Evolutionary conservation across 2,329 filamentous ascomycete species (phyloP), one percentile per base, ranked within the genome.

Genomic region (Pestalotiopsis sp.): DNA sequence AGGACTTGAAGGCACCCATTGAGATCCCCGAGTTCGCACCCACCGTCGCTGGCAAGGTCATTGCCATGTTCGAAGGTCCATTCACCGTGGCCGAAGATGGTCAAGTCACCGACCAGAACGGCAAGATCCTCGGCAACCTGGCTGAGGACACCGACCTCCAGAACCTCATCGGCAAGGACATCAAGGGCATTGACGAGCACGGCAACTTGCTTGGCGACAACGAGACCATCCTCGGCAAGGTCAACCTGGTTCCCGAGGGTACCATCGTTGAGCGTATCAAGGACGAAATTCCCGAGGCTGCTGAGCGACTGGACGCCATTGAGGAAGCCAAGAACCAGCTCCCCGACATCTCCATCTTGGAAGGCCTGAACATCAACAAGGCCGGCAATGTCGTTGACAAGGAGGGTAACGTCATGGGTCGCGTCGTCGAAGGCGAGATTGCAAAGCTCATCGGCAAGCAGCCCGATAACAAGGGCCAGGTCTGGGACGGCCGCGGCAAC

Each of bases 141-240:
- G 74, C 77, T 17, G 74, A 78, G 49, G 77, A 74, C 6, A 74
- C 77, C 59, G 77, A 77, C n/a, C 71, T 69, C 27, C 70, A 76
- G 23, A 67, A 74, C 45, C 64, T 79, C 1, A 38, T 85, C 17
- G 87, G 90, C 71, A 91, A 90, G 71, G 89, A 90, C 23, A 86
- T 90, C 72, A 91, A 91, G 82, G 91, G 90, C 78, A 82, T 90
- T 72, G 90, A 91, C 72, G 86, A 85, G 71, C 82, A 90, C 77
- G 90, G 89, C n/a, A 89, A 91, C 74, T 87, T 91, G 66, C 86
- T 91, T 75, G 89, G 91, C 77, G 89, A 85, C 77, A 86, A 89
- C 58, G 89, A 90, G 27, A 89, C 90, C 36, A 84, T 91, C 71
- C 86, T 92, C 70, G 90, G 90, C 25, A 87, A 86, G 71, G 89